Evolutionary conservation across 768 basidiomycete genomes (phyloP).

Genomic region (Tylopilus sp.): DNA sequence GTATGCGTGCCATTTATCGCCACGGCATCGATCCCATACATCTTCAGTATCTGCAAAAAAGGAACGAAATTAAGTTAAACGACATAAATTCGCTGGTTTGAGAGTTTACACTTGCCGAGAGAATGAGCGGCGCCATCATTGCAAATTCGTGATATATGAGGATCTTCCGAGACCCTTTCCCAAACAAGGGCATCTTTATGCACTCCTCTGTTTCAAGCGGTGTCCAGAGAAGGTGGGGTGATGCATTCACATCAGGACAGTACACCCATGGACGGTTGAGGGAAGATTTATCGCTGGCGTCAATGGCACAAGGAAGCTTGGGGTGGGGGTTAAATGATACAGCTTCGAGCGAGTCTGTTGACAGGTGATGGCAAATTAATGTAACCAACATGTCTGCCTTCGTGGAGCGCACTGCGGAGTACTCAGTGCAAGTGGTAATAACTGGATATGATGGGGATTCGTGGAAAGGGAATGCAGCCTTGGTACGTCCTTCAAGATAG

Average conservation of each 20-base stretch:
- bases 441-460: neutral
- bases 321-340: constrained; percentile 1
- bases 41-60: neutral
- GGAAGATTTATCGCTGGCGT: neutral
- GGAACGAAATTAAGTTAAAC: neutral
- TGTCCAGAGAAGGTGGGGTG: constrained; percentile 1
- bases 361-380: constrained; percentile 2
- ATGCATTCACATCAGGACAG: neutral
- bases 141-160: constrained; percentile 6
- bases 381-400: constrained; percentile 7
- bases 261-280: constrained; percentile 3
- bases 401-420: neutral
- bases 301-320: neutral
- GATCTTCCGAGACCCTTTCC: neutral
- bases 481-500: constrained; percentile 4
- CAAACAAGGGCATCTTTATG: neutral
- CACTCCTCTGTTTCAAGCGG: neutral
- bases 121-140: constrained; percentile 6
- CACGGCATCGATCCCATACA: constrained; percentile 1
- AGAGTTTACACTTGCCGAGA: constrained; percentile 5
- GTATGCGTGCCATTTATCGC: constrained; percentile 6
- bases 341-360: neutral
- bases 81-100: neutral
- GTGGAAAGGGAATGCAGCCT: constrained; percentile 4
- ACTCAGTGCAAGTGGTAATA: neutral